Evolutionary conservation across 495 filamentous ascomycete genomes (phyloP).

Genomic region (Hyaloscypha finlandica): DNA sequence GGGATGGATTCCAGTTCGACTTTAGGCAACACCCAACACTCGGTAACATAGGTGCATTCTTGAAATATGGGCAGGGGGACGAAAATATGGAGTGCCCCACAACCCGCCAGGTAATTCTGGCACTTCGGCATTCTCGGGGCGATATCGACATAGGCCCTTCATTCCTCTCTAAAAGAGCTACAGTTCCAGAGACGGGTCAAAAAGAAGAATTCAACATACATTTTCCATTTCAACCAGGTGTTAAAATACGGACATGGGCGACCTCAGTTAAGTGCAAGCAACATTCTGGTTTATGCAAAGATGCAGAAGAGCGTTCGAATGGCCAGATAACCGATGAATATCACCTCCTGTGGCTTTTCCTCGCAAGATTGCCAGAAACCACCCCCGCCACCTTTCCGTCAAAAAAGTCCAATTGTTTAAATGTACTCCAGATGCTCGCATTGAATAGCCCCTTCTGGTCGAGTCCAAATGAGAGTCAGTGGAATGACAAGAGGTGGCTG

Average conservation of each 20-base stretch:
- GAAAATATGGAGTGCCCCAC: background rate
- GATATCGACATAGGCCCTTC: conserved; percentile 9
- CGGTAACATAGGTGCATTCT: background rate
- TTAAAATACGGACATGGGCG: background rate
- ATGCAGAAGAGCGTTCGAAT: background rate
- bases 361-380: background rate
- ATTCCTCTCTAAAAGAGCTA: conserved; percentile 34
- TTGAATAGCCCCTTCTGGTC: background rate
- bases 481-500: no score
- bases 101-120: background rate
- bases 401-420: background rate
- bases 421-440: background rate
- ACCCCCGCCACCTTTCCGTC: background rate
- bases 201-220: conserved; percentile 1
- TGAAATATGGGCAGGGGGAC: background rate
- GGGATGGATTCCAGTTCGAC: background rate
- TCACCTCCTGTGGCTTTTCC: background rate
- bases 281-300: background rate
- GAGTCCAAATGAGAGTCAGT: no score
- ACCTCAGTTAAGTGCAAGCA: background rate
- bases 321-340: background rate
- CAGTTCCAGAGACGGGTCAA: conserved; percentile 50
- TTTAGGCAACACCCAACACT: background rate
- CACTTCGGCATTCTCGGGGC: conserved; percentile 5
- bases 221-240: background rate